Evolutionary conservation across 257 asterid genomes (phyloP), one percentile per base, ranked within the genome.

Genomic region (Solanum ahanhuiri): DNA sequence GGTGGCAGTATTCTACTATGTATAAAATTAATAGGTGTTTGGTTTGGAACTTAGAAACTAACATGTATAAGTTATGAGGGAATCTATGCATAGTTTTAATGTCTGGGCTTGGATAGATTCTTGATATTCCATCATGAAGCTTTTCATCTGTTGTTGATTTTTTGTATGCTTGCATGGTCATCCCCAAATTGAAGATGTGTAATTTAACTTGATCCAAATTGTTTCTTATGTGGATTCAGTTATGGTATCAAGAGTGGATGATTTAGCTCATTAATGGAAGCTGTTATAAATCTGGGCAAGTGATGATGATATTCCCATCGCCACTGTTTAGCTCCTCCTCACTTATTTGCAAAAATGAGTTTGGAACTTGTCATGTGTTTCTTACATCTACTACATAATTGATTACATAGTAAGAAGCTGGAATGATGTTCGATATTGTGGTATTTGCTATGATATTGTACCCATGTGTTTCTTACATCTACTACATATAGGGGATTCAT

Each of bases 401-500:
- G 43, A 39, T 39, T 9, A 39, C 12, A 43, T 43, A 3, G 51
- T 43, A 43, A 43, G 15, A 43, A 43, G 51, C 15, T 43, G 51
- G 51, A 11, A 43, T 43, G 51, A 43, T 43, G 15, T 43, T 43
- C 51, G 5, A 43, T 41, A 43, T 41, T 41, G 48, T 41, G 48
- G 48, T 41, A 41, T 41, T 41, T 41, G 48, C 14, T 41, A 41
- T 10, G 48, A 41, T 41, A 10, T 11, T 43, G 51, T 43, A 41
- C 48, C 48, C 48, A 41, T 41, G 14, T 0, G 4, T 41, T 41
- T 10, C 48, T 41, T 41, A 10, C 48, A 35, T 35, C 39, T 35
- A 35, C 39, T 35, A 35, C 14, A 41, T 41, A 10, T 3, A 41
- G 88, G 0, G 92, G 89, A 82, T 89, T 89, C 8, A 94, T 94